Base-by-base conservation (phyloP, 805 yeast species). In the Yarrowia divulgata region DNA sequence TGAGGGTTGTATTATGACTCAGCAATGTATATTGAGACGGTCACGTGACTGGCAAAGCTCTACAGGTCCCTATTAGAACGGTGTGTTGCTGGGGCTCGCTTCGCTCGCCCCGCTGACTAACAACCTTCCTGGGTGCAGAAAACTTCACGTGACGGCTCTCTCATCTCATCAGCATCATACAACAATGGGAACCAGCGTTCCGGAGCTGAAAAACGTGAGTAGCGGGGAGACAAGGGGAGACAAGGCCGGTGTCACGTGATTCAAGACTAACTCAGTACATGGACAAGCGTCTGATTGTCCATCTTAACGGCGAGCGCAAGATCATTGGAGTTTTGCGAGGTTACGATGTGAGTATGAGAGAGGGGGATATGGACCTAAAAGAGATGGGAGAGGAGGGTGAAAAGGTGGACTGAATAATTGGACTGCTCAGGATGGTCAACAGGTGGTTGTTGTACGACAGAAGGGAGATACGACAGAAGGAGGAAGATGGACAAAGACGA, bases 271-370 rank as follows among this genome's bases (percentile, higher is more conserved):
- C n/a, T 19, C 73, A 89, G 88, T 92, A 91, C 76, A 83, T 91
- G 85, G 93, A 90, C 75, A 91, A 90, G 79, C 85, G 86, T 74
- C 83, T 94, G 35, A 82, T 87, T 14, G 81, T 94, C 18, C 90
- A 89, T 72, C 82, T 94, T 70, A 92, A 91, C 77, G 96, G 97
- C 1, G 80, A 90, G 14, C 83, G 98, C 64, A 85, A 85, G 73
- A 86, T 94, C 1, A 85, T 86, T n/a, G 98, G 98, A 1, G 85
- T 85, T 13, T 83, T 94, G 68, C 82, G 91, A 74, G 98, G 98
- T 1, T 94, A 87, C 77, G 98, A 94, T 76, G 85, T 87, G 62
- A 66, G 69, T 66, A 35, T 74, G 76, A n/a, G 45, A 12, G 16
- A 23, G 19, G 7, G 35, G 23, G 8, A 35, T 3, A 39, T n/a